Conservation (phyloP, 371 early-diverging fungal species). For the Mortierella sp. region DNA sequence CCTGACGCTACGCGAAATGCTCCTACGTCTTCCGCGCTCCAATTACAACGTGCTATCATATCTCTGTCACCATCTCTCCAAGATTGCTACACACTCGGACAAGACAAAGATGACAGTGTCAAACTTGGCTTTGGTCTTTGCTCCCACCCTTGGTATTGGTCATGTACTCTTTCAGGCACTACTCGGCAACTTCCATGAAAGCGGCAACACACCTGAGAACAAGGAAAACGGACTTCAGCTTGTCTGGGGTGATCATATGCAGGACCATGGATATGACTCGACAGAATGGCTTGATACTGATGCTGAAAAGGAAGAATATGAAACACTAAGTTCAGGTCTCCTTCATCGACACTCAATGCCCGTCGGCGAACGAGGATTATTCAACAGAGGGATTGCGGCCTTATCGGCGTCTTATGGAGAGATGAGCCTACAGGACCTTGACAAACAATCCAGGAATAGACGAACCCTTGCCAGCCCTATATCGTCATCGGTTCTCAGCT, state of each 20-base stretch:
- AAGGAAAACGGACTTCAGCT: conserved; percentile 40
- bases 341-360: conserved; percentile 18
- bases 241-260: conserved; percentile 40
- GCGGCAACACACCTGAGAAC: conserved; percentile 26
- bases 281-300: conserved; percentile 22
- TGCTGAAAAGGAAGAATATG: background rate
- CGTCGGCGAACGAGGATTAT: too few species aligned
- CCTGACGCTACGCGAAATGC: conserved; percentile 39
- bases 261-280: conserved; percentile 12
- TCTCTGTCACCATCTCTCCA: conserved; percentile 48
- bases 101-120: conserved; percentile 51
- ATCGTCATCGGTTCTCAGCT: too few species aligned
- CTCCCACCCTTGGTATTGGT: conserved; percentile 50
- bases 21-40: conserved; percentile 33
- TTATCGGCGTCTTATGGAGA: too few species aligned
- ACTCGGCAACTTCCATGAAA: conserved; percentile 44
- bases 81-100: conserved; percentile 43
- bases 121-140: conserved; percentile 48
- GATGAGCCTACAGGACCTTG: too few species aligned
- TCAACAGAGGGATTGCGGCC: too few species aligned
- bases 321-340: conserved; percentile 4
- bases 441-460: too few species aligned
- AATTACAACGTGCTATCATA: conserved; percentile 40
- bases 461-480: too few species aligned
- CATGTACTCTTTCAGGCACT: conserved; percentile 45